phyloP scores from a whole-genome alignment of 495 filamentous ascomycete species.

The Evernia prunastri region DNA sequence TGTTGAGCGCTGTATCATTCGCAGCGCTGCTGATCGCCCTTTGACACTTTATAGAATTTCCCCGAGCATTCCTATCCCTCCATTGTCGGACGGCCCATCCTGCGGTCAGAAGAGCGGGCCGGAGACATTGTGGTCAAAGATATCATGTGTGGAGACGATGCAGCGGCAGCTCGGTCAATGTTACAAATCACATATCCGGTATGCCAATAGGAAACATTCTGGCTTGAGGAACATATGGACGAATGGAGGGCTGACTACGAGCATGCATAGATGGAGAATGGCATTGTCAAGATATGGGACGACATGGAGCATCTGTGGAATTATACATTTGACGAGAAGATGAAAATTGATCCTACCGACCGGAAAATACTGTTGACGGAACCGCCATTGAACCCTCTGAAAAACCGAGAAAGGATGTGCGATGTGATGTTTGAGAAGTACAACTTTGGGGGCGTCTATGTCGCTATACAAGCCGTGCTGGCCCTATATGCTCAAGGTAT shows the following conservation, averaged over 20 bases:
- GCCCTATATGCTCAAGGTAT: slow-evolving; percentile 94
- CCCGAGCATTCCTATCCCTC: slow-evolving; percentile 97
- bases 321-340: slow-evolving; percentile 95
- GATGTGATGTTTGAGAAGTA: slow-evolving; percentile 99
- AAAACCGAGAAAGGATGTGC: slow-evolving; percentile 93
- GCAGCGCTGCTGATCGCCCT: slow-evolving; percentile 1
- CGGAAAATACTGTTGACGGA: slow-evolving; percentile 98
- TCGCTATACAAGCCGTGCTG: slow-evolving; percentile 95
- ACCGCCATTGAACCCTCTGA: slow-evolving; percentile 94
- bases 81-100: slow-evolving; percentile 95
- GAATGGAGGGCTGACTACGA: slow-evolving; percentile 19
- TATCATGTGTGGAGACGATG: slow-evolving; percentile 99
- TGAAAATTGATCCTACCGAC: slow-evolving; percentile 82
- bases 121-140: slow-evolving; percentile 86
- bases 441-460: slow-evolving; percentile 93
- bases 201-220: slow-evolving; percentile 29
- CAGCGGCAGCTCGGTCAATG: slow-evolving; percentile 89
- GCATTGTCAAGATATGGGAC: slow-evolving; percentile 98
- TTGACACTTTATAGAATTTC: slow-evolving; percentile 64
- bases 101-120: slow-evolving; percentile 84
- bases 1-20: not conserved
- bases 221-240: not conserved
- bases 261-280: slow-evolving; percentile 82
- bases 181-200: slow-evolving; percentile 95
- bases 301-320: slow-evolving; percentile 99